Percentiles rank a stretch among this genome's conserved stretches.
Evolutionary conservation across 495 filamentous ascomycete species (phyloP).

Genomic region (Oidiodendron maius): DNA sequence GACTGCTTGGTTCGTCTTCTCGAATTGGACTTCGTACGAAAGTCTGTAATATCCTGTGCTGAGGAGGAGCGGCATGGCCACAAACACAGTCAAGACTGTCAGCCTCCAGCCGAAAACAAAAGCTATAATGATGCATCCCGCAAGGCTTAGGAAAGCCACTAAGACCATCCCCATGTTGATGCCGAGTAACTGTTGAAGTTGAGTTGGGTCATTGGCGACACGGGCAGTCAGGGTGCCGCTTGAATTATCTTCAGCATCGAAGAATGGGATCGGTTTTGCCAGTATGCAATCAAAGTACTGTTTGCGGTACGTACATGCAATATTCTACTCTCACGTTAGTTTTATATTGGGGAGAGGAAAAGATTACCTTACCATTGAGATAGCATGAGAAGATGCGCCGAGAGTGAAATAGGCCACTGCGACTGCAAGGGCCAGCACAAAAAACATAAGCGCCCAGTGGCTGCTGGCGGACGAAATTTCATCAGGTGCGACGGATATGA

Average conservation of each 20-base stretch:
- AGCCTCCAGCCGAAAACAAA: conserved; percentile 53
- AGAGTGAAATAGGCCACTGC: conserved; percentile 32
- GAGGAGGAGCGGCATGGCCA: conserved; percentile 42
- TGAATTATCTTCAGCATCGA: conserved; percentile 54
- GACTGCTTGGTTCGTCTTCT: conserved; percentile 39
- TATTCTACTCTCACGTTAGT: not conserved
- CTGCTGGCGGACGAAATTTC: not conserved
- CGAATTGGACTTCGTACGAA: conserved; percentile 44
- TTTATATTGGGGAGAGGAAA: conserved; percentile 21
- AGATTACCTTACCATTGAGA: no score
- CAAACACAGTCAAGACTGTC: conserved; percentile 32
- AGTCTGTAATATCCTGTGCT: conserved; percentile 43
- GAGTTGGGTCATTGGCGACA: conserved; percentile 50
- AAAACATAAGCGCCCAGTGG: conserved; percentile 34
- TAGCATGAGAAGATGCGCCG: conserved; percentile 19
- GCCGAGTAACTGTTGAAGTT: conserved; percentile 57
- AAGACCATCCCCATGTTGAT: conserved; percentile 40
- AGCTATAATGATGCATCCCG: conserved; percentile 41
- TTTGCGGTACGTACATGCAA: conserved; percentile 33
- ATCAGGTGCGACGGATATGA: not conserved
- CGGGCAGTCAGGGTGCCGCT: conserved; percentile 53
- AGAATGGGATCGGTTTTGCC: conserved; percentile 53
- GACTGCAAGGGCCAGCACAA: conserved; percentile 37
- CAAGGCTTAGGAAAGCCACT: conserved; percentile 42
- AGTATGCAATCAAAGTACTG: conserved; percentile 52